These are phyloP conservation scores for Colletotrichum cuscutae DNA, from an alignment of 2,329 filamentous ascomycete species.

Conservation along the genomic window DNA sequence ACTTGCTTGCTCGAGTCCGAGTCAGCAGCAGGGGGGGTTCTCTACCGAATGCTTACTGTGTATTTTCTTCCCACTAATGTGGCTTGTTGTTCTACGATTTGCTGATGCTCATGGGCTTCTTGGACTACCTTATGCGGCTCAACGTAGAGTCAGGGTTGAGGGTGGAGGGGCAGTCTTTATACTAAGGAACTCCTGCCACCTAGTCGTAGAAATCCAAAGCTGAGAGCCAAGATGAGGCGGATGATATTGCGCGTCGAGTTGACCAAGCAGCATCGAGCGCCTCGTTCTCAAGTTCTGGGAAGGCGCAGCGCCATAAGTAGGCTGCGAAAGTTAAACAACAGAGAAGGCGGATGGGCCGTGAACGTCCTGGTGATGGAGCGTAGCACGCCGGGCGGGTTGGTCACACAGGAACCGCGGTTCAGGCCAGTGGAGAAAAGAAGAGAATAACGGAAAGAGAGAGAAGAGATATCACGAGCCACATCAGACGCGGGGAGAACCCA, in stretches of 20 bases:
- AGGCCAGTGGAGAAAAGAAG: neutral
- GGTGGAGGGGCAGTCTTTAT: slow-evolving; percentile 23
- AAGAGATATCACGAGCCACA: neutral
- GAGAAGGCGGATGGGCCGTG: neutral
- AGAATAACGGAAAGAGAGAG: neutral
- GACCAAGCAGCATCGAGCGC: neutral
- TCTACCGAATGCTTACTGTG: neutral
- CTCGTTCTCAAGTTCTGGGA: neutral
- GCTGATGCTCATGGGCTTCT: neutral
- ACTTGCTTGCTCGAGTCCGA: slow-evolving; percentile 19
- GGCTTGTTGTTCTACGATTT: slow-evolving; percentile 1
- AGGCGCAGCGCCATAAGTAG: neutral
- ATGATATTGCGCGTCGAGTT: slow-evolving; percentile 1
- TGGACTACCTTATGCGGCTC: neutral
- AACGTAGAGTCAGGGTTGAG: neutral
- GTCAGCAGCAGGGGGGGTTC: slow-evolving; percentile 25
- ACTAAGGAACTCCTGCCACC: neutral
- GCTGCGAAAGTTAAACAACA: neutral
- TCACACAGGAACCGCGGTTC: neutral
- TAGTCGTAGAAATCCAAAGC: neutral
- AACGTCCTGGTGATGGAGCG: slow-evolving; percentile 2
- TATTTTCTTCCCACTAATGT: slow-evolving; percentile 5
- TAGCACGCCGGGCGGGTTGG: slow-evolving; percentile 5
- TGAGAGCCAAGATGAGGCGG: slow-evolving; percentile 24
- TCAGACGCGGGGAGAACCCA: neutral